Evolutionary conservation across 2,329 filamentous ascomycete species (phyloP).

Genomic region (Botrytis hyacinthi): DNA sequence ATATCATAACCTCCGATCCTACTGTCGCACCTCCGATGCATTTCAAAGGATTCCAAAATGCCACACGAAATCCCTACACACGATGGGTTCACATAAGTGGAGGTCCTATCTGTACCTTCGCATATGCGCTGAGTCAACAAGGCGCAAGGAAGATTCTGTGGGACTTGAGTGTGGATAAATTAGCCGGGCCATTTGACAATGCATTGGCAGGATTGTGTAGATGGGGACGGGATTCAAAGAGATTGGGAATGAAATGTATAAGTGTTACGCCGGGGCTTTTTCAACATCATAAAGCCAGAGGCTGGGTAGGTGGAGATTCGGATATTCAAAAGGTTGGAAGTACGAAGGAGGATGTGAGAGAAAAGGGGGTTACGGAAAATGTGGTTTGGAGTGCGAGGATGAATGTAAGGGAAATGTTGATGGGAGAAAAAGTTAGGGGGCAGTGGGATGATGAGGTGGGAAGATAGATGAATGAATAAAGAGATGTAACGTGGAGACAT

Average conservation of each 20-base stretch:
- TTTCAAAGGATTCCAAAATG: constrained; percentile 23
- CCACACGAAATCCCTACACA: constrained; percentile 15
- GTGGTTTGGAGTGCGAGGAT: constrained; percentile 18
- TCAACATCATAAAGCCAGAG: constrained; percentile 19
- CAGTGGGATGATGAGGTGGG: constrained; percentile 9
- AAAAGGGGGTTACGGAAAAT: constrained; percentile 19
- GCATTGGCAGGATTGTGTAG: constrained; percentile 31
- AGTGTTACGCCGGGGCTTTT: constrained; percentile 15
- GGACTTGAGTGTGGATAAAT: constrained; percentile 50
- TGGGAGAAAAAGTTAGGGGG: constrained; percentile 3
- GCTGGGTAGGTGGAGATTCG: constrained; percentile 18
- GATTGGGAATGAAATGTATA: constrained; percentile 9
- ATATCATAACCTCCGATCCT: constrained; percentile 32
- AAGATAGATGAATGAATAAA: not conserved
- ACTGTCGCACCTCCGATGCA: constrained; percentile 31
- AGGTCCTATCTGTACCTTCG: constrained; percentile 39
- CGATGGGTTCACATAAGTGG: constrained; percentile 36
- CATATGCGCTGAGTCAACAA: constrained; percentile 38
- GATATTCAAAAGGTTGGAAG: constrained; percentile 19
- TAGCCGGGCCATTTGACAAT: constrained; percentile 39
- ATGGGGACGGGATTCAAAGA: constrained; percentile 8
- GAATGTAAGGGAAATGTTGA: constrained; percentile 19
- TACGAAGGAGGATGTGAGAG: not conserved
- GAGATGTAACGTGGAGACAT: not conserved
- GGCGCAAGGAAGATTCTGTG: constrained; percentile 56